phyloP scores from a whole-genome alignment of 1,139 yeast species.

The Blastobotrys buckinghamii region DNA sequence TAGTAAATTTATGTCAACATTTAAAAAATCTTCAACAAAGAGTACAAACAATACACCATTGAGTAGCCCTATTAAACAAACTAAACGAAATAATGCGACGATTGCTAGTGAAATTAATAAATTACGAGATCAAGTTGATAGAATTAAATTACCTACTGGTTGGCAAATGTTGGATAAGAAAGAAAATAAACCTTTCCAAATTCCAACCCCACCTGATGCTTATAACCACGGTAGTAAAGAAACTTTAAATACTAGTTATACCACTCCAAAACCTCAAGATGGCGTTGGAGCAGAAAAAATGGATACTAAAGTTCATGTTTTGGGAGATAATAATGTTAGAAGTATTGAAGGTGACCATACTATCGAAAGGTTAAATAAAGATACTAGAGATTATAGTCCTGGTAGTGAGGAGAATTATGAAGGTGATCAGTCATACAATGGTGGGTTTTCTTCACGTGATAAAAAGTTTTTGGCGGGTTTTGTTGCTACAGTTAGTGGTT shows the following conservation, averaged over 20 bases:
- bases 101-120: slow-evolving; percentile 1
- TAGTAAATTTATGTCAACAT: slow-evolving; percentile 3
- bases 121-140: slow-evolving; percentile 9
- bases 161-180: slow-evolving; percentile 1
- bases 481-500: slow-evolving; percentile 30
- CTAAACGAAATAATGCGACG: slow-evolving; percentile 2
- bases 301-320: slow-evolving; percentile 9
- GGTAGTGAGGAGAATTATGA: not conserved
- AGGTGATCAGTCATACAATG: not conserved
- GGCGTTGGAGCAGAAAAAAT: slow-evolving; percentile 17
- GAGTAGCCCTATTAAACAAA: not conserved
- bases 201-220: slow-evolving; percentile 37
- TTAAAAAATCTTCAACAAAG: slow-evolving; percentile 33
- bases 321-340: slow-evolving; percentile 12
- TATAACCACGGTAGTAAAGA: slow-evolving; percentile 18
- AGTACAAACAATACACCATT: not conserved
- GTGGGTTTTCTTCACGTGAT: slow-evolving; percentile 25
- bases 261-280: slow-evolving; percentile 24
- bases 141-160: slow-evolving; percentile 9
- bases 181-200: slow-evolving; percentile 29
- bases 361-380: slow-evolving; percentile 9
- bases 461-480: slow-evolving; percentile 29
- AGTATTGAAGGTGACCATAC: slow-evolving; percentile 13
- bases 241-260: slow-evolving; percentile 21
- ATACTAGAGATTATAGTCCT: slow-evolving; percentile 1